Conservation (phyloP, 2,329 filamentous ascomycete genomes). For the Pyrenophora seminiperda region DNA sequence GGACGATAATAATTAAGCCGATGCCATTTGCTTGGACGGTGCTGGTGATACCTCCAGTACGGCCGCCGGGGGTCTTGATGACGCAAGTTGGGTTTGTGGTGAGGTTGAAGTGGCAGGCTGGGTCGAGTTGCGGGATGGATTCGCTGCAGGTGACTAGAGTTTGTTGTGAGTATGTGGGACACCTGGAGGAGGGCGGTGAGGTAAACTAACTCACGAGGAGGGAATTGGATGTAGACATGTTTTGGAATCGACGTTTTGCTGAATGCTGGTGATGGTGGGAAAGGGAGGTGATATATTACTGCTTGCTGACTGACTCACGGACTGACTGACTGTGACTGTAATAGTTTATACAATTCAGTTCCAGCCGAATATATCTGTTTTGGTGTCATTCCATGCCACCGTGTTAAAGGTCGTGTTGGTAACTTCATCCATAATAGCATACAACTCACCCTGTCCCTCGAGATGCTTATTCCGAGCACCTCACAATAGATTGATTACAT, state of each 20-base stretch:
- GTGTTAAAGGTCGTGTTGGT: no score
- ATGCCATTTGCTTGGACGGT: slow-evolving; percentile 17
- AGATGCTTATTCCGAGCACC: no score
- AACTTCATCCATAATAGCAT: no score
- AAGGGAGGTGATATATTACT: neutral
- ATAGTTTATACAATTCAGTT: no score
- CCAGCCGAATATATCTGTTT: no score
- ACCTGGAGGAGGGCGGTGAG: neutral
- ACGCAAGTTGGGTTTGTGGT: slow-evolving; percentile 20
- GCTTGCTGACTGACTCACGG: no score
- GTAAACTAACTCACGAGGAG: slow-evolving; percentile 1
- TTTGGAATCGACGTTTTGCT: neutral
- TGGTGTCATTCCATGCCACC: no score
- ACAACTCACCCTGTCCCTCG: no score
- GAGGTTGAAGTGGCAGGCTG: slow-evolving; percentile 30
- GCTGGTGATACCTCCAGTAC: slow-evolving; percentile 14
- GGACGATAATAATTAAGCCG: slow-evolving; percentile 29
- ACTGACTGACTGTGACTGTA: no score
- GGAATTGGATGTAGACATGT: neutral
- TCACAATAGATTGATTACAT: neutral
- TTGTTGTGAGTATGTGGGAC: neutral
- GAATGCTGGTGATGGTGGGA: neutral
- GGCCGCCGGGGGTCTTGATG: slow-evolving; percentile 23
- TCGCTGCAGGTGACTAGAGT: slow-evolving; percentile 9
- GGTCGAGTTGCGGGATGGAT: slow-evolving; percentile 13